Evolutionary conservation across 768 basidiomycete genomes (phyloP), one percentile per base, ranked within the genome.

Genomic region (Lentinus brumalis): DNA sequence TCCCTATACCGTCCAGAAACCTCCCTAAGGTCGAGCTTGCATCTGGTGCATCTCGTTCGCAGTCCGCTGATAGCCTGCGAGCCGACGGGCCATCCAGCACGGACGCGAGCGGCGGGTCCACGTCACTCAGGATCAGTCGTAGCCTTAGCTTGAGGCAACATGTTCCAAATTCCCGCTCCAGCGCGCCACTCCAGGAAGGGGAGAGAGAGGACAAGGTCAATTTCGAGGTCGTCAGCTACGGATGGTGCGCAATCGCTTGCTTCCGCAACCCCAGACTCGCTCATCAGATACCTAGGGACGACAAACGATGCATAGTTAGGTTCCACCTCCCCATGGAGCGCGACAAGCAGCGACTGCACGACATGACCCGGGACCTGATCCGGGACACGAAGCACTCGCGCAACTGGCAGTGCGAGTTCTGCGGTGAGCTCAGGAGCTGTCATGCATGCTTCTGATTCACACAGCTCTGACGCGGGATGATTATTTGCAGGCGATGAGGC

Each of bases 321-420:
- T 41, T 61, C n/a, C 49, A 61, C 35, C 53, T 61, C 29, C 59
- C 59, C 4, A 50, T 54, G 41, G 53, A 61, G n/a, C 45, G 49
- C 14, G 31, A 61, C 29, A 30, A 44, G 31, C 47, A 56, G 32
- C 49, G 11, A 15, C n/a, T 42, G 30, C 30, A 30, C 7, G 53
- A 46, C 31, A 50, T 50, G 30, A 47, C 46, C 21, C 12, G 21
- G 8, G 39, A 46, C 38, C 21, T 50, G 10, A 18, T 54, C 16
- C 45, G 53, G 15, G 45, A 50, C 53, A 44, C 55, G 14, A 60
- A 60, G 59, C 59, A 60, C 39, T 53, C 59, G 16, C 32, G 35
- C 21, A 26, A 45, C 35, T 60, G 59, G 59, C 18, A 18, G 29
- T 60, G 59, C 53, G 47, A 55, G 15, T 60, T 55, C 59, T 60